Evolutionary conservation across 1,139 yeast genomes (phyloP).

Genomic region (Ogataea hybrid): DNA sequence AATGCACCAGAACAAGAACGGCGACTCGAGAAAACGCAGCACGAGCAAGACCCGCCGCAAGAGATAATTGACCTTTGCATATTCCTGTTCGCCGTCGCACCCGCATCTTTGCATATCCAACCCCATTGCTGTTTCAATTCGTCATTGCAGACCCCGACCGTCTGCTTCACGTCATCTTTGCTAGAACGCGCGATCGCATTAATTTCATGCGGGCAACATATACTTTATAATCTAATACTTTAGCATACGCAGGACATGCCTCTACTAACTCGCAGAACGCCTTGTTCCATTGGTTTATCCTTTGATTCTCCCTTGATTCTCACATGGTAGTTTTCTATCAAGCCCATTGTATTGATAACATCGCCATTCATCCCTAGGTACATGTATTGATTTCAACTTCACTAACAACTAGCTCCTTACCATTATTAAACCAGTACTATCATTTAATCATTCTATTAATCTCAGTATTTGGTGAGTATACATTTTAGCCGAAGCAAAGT

Average conservation of each 20-base stretch:
- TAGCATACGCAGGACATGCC: not conserved
- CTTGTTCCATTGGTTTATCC: not conserved
- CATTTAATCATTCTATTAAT: not conserved
- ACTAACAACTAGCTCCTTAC: not conserved
- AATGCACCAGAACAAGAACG: conserved; percentile 22
- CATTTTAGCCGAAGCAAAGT: conserved; percentile 1
- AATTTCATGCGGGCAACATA: conserved; percentile 1
- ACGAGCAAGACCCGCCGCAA: conserved; percentile 8
- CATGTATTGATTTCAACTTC: not conserved
- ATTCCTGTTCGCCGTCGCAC: not conserved
- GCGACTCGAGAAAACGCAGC: conserved; percentile 4
- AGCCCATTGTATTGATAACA: too few species aligned
- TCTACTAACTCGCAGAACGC: not conserved
- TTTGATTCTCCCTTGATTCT: too few species aligned
- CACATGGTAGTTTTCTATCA: too few species aligned
- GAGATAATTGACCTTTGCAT: conserved; percentile 9
- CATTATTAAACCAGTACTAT: not conserved
- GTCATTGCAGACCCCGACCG: not conserved
- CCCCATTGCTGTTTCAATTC: not conserved
- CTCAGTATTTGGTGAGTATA: not conserved
- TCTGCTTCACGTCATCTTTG: conserved; percentile 5
- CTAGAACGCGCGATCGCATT: conserved; percentile 1
- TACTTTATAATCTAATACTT: not conserved
- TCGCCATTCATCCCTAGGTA: too few species aligned
- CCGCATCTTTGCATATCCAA: not conserved